Evolutionary conservation across 1,139 yeast genomes (phyloP).

Genomic region (Eremothecium sinecaudum): DNA sequence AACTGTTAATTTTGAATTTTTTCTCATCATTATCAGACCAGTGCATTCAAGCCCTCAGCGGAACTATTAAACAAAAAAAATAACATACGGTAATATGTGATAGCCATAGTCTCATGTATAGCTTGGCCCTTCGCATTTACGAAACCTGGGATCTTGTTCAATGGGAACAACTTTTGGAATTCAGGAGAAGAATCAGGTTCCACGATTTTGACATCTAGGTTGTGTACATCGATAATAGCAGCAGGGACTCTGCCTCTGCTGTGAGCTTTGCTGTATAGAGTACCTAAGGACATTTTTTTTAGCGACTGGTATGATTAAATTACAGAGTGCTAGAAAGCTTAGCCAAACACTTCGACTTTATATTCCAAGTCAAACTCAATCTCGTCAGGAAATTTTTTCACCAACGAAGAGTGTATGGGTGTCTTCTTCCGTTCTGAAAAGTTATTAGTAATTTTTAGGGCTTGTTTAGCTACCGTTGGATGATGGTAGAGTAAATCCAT

Average conservation of each 20-base stretch:
- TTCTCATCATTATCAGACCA: conserved; percentile 21
- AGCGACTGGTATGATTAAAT: background rate
- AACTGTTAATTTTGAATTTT: conserved; percentile 20
- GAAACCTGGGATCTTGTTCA: conserved; percentile 64
- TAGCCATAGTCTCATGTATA: conserved; percentile 68
- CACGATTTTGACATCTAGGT: conserved; percentile 54
- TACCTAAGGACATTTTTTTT: conserved; percentile 52
- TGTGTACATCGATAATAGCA: conserved; percentile 59
- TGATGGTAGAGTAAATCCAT: too few species aligned
- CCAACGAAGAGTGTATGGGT: too few species aligned
- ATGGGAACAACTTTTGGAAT: conserved; percentile 52
- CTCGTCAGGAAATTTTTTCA: too few species aligned
- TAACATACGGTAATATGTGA: conserved; percentile 33
- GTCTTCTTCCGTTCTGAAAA: too few species aligned
- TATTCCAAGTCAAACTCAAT: background rate
- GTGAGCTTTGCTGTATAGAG: conserved; percentile 45
- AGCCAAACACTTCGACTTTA: background rate
- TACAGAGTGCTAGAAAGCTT: background rate
- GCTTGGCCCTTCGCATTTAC: conserved; percentile 69
- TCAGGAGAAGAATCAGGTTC: conserved; percentile 33
- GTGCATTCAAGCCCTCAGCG: background rate
- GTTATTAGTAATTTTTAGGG: too few species aligned
- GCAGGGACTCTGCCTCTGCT: conserved; percentile 46
- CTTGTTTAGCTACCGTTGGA: too few species aligned
- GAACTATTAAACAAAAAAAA: conserved; percentile 2